These are phyloP conservation scores for Pyronema omphalodes DNA, from an alignment of 495 filamentous ascomycete genomes.

Conservation along the genomic window DNA sequence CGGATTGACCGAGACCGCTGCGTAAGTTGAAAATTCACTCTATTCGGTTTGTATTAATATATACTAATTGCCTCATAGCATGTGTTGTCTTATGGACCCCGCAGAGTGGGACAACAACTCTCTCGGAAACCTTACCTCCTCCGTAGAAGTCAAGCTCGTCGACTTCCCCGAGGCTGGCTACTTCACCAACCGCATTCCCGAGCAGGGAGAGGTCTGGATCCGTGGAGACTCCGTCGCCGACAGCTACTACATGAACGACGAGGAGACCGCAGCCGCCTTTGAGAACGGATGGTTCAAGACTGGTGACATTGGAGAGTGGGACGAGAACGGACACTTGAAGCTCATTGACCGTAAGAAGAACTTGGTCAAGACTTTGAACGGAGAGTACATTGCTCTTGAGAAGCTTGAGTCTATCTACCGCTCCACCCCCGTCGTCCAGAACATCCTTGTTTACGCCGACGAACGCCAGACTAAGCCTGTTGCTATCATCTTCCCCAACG, in stretches of 20 bases:
- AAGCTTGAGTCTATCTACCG: conserved; percentile 96
- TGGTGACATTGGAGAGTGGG: conserved; percentile 85
- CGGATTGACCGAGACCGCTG: conserved; percentile 76
- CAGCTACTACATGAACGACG: conserved; percentile 63
- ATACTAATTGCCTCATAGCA: conserved; percentile 26
- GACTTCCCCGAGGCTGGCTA: conserved; percentile 93
- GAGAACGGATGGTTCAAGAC: conserved; percentile 90
- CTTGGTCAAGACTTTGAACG: conserved; percentile 82
- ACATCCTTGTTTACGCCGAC: conserved; percentile 90
- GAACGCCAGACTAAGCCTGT: conserved; percentile 64
- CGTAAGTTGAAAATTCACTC: conserved; percentile 23
- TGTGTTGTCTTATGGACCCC: conserved; percentile 84
- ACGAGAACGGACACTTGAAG: conserved; percentile 56
- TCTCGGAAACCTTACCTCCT: conserved; percentile 65
- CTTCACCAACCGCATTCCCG: conserved; percentile 61
- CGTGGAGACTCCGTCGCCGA: conserved; percentile 55
- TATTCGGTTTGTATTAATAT: neutral
- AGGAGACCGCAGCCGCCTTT: conserved; percentile 61
- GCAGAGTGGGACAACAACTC: conserved; percentile 69
- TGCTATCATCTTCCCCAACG: conserved; percentile 83
- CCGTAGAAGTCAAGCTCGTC: conserved; percentile 80
- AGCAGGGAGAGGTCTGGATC: conserved; percentile 87
- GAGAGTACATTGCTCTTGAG: conserved; percentile 96
- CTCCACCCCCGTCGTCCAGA: conserved; percentile 62
- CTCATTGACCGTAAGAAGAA: conserved; percentile 99